Base-by-base conservation (phyloP, 306 rosid species). In the Cyclanthera cordifolia region DNA sequence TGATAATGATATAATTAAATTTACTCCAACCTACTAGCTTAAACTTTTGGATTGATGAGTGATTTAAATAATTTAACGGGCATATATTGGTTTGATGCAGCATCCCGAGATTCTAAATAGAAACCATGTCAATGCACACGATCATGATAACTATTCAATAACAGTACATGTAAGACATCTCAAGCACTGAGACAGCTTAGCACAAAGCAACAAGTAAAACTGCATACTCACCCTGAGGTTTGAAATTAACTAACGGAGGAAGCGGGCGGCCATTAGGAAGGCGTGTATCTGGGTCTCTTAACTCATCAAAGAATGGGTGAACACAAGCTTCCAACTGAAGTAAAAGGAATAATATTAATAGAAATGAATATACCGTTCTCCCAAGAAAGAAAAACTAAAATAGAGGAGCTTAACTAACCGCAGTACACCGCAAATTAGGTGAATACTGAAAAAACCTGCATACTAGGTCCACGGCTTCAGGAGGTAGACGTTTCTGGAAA, bases 361-460 rank as follows among this genome's bases (percentile, higher is more conserved):
- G 27, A 9, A 58, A 52, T 11, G 2, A 41, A 70, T 59, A 47
- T 66, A 14, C 55, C 55, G 0, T 24, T 24, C 39, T 24, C 24
- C 24, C 24, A 47, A 8, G 23, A 25, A 47, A 8, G 23, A 25
- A 45, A 25, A 46, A 4, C 16, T 66, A 24, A 15, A 46, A 65
- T 8, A 25, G 10, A 2, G 14, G 53, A 20, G 56, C 70, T 32
- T 61, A 72, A 78, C 94, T 84, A 79, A 93, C 99, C 59, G 99
- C 97, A 74, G 99, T 90, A 79, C 99, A 93, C 81, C 99, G 85
- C 84, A 93, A 79, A 79, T 93, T 90, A 47, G 99, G 99, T 39
- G 99, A 93, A 78, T 93, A 93, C 90, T 93, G 99, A 74, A 93
- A 93, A 79, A 93, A 93, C 84, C 99, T 82, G 81, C 99, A 93